phyloP scores from a whole-genome alignment of 2,329 filamentous ascomycete genomes.

The Arachnomyces sp. region DNA sequence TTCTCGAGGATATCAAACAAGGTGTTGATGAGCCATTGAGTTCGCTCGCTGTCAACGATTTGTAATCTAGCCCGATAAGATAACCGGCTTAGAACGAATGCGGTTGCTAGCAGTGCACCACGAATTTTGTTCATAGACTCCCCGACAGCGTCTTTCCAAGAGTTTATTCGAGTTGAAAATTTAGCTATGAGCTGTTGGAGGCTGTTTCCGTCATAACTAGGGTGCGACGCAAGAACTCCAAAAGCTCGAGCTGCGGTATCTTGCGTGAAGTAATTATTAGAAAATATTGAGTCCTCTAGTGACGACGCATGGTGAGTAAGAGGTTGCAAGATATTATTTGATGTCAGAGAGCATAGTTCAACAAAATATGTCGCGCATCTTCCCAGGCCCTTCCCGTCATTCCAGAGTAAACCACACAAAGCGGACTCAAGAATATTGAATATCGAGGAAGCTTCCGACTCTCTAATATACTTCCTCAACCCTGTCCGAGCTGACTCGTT shows the following conservation, averaged over 20 bases:
- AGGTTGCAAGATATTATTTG: conserved; percentile 45
- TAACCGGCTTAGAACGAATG: conserved; percentile 51
- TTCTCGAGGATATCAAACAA: conserved; percentile 47
- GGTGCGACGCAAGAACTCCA: conserved; percentile 68
- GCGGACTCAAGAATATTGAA: conserved; percentile 37
- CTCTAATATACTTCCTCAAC: conserved; percentile 34
- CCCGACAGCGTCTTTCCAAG: conserved; percentile 55
- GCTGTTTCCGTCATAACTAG: conserved; percentile 27
- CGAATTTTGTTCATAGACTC: conserved; percentile 52
- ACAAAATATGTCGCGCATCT: conserved; percentile 45
- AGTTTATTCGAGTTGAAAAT: conserved; percentile 41
- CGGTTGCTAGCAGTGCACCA: conserved; percentile 53
- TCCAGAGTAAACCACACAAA: conserved; percentile 37
- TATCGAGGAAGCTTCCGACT: conserved; percentile 29
- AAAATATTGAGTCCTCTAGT: conserved; percentile 56
- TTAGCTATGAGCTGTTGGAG: conserved; percentile 38
- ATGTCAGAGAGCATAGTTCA: conserved; percentile 48
- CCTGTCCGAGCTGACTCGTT: conserved; percentile 58
- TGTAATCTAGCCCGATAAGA: conserved; percentile 40
- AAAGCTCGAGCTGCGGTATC: conserved; percentile 61
- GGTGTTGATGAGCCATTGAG: conserved; percentile 36
- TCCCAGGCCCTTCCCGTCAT: conserved; percentile 33
- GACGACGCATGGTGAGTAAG: conserved; percentile 41
- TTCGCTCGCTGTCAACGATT: conserved; percentile 26
- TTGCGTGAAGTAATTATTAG: conserved; percentile 64